phyloP scores from a whole-genome alignment of 2,329 filamentous ascomycete genomes.

The Tympanopsis confertula region DNA sequence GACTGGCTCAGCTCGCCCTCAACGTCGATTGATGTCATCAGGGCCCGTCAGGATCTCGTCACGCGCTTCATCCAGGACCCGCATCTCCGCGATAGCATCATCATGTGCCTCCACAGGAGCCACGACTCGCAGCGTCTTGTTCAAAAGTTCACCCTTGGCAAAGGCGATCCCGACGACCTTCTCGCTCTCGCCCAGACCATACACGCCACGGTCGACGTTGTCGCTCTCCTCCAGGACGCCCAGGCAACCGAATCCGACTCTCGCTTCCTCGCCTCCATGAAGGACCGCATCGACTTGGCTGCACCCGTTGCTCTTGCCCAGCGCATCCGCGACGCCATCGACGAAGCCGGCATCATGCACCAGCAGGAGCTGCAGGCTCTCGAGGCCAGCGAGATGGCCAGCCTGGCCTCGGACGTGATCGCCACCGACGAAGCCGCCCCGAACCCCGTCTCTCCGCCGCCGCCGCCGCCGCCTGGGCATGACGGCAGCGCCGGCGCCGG shows the following conservation, averaged over 20 bases:
- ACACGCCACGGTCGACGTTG: slow-evolving; percentile 57
- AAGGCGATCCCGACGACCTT: slow-evolving; percentile 85
- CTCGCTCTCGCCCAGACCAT: slow-evolving; percentile 75
- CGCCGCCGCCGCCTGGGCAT: slow-evolving; percentile 29
- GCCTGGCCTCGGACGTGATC: slow-evolving; percentile 62
- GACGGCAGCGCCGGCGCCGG: slow-evolving; percentile 7
- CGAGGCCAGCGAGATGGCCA: slow-evolving; percentile 58
- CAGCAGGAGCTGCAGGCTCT: slow-evolving; percentile 68
- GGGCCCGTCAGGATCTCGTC: slow-evolving; percentile 70
- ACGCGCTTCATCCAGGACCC: slow-evolving; percentile 57
- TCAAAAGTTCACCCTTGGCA: slow-evolving; percentile 85
- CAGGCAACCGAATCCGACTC: slow-evolving; percentile 3
- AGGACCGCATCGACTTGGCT: slow-evolving; percentile 50
- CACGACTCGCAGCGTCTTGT: slow-evolving; percentile 82
- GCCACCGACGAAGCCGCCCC: slow-evolving; percentile 49
- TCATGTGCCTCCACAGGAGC: slow-evolving; percentile 58
- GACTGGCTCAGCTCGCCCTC: slow-evolving; percentile 86
- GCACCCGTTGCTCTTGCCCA: slow-evolving; percentile 58
- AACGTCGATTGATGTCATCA: slow-evolving; percentile 71
- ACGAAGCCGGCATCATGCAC: slow-evolving; percentile 79
- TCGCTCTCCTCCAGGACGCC: slow-evolving; percentile 26
- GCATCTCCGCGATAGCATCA: slow-evolving; percentile 58
- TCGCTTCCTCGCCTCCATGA: slow-evolving; percentile 30
- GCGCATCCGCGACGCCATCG: slow-evolving; percentile 68
- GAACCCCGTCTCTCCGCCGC: slow-evolving; percentile 39